Percentiles rank a stretch among this genome's conserved stretches.
Conservation (phyloP, 2,329 filamentous ascomycete genomes). For the Lasiodiplodia theobromae region DNA sequence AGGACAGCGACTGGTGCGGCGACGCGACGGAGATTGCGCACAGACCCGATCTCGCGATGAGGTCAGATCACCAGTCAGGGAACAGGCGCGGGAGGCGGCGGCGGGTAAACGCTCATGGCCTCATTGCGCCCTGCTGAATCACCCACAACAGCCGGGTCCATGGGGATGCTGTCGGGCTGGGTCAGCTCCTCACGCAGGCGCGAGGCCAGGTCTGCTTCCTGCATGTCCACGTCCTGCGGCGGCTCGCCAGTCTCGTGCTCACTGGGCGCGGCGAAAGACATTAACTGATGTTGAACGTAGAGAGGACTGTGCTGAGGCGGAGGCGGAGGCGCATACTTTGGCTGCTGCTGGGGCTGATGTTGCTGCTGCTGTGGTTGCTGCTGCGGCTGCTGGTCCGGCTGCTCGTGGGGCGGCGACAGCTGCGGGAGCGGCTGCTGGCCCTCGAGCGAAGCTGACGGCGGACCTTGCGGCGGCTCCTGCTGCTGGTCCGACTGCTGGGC, state of each 20-base stretch:
- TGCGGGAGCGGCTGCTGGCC: constrained; percentile 20
- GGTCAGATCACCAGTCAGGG: constrained; percentile 27
- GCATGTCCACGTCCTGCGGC: constrained; percentile 24
- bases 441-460: constrained; percentile 17
- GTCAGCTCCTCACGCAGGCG: constrained; percentile 19
- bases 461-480: constrained; percentile 22
- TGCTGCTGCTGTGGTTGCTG: constrained; percentile 6
- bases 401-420: constrained; percentile 12
- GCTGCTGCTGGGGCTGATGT: constrained; percentile 13
- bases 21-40: constrained; percentile 23
- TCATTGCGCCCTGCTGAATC: constrained; percentile 23
- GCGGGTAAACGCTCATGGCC: constrained; percentile 24
- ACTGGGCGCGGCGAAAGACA: constrained; percentile 21
- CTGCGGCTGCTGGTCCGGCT: constrained; percentile 3
- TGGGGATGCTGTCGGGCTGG: constrained; percentile 22
- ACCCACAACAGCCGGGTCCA: constrained; percentile 13
- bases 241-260: constrained; percentile 22
- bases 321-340: constrained; percentile 27
- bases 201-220: constrained; percentile 14
- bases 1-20: constrained; percentile 14
- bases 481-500: constrained; percentile 17
- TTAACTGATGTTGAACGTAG: constrained; percentile 25
- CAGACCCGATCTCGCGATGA: constrained; percentile 23
- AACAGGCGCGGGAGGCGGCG: constrained; percentile 28
- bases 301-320: constrained; percentile 22